Evolutionary conservation across 495 filamentous ascomycete species (phyloP).

Genomic region (Neurospora sp.): DNA sequence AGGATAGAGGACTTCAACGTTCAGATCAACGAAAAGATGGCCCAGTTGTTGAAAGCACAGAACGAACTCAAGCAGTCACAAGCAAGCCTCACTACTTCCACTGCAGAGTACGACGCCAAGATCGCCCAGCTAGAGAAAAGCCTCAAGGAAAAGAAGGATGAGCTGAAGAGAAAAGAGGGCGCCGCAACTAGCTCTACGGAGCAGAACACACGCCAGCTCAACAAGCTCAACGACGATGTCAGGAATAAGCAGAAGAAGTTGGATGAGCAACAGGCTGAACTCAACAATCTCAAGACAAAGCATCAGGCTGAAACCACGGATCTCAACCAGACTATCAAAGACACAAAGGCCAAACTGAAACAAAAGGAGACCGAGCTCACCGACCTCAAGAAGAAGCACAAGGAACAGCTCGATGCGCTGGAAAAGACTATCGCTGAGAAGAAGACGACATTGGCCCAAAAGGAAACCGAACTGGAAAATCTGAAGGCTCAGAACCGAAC

Average conservation of each 20-base stretch:
- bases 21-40: not conserved
- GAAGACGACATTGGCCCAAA: not conserved
- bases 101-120: not conserved
- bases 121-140: not conserved
- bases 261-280: not conserved
- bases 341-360: not conserved
- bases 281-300: not conserved
- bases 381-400: not conserved
- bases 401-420: not conserved
- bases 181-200: not conserved
- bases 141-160: not conserved
- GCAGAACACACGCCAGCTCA: not conserved
- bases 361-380: not conserved
- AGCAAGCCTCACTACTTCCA: not conserved
- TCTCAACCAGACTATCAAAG: not conserved
- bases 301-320: not conserved
- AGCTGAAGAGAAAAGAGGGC: not conserved
- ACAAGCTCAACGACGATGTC: not conserved
- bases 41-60: not conserved
- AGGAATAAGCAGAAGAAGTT: conserved; percentile 1
- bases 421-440: not conserved
- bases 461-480: not conserved
- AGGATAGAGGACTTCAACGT: not conserved
- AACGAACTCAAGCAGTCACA: not conserved
- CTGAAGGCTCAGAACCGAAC: not conserved